Base-by-base conservation (phyloP, 2,329 filamentous ascomycete species). In the Dactylellina sp. region DNA sequence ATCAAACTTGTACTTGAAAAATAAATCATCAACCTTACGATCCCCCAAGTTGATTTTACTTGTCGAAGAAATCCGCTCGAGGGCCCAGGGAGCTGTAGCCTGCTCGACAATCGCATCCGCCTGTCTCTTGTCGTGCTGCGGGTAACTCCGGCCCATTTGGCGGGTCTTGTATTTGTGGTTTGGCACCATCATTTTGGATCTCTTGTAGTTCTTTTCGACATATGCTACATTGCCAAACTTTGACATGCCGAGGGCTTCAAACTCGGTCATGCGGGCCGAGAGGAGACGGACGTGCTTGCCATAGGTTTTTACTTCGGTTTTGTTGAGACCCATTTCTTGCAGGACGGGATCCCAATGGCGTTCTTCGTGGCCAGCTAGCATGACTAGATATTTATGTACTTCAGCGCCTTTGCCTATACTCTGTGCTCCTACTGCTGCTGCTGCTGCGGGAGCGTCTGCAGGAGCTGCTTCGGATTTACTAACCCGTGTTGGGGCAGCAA, bases 1-100 rank as follows among this genome's bases (percentile, higher is more conserved):
- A 22, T 68, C 78, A 37, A 82, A 82, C 28, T 79, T 71, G 56
- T 82, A 82, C 4, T 62, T 77, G 9, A 78, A 84, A 71, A 82
- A 79, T 59, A 83, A 79, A 20, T 66, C 75, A 2, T 66, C 42
- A 3, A 62, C 20, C 6, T 77, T 78, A 50, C 78, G 79, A 11
- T 76, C 70, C 5, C 76, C 66, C 57, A 76, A 76, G 35, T 79
- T 78, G 11, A 79, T 75, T 9, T 77, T 76, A 1, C 68, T 39
- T 0, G 74, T 59, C 18, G 53, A 62, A 55, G 80, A 79, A n/a
- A 81, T 68, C 3, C 80, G 75, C 25, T 77, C 76, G 40, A 81
- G 57, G 2, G 77, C 77, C 77, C 78, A 80, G 9, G 78, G 76
- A 9, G 60, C 78, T 1, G 75, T 72, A 12, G 11, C 44, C 35